Conservation (phyloP, 306 rosid species). For the Pueraria montana region DNA sequence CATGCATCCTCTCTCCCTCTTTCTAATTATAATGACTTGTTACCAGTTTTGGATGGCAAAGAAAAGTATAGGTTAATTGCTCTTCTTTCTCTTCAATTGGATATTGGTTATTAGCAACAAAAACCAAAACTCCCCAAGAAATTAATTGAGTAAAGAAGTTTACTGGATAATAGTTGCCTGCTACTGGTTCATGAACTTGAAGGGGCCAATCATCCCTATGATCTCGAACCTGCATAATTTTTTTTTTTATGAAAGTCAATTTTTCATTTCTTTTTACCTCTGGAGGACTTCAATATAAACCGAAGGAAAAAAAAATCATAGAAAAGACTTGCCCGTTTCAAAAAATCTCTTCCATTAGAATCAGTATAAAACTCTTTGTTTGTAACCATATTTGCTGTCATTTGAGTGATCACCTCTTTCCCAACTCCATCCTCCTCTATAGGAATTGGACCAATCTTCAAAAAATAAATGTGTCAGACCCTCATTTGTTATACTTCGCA, state of each 20-base stretch:
- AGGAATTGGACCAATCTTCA: conserved; percentile 24
- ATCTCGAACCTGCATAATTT: conserved; percentile 22
- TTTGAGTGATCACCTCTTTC: conserved; percentile 10
- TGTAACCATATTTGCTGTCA: not conserved
- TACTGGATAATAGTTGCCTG: conserved; percentile 19
- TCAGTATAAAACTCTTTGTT: conserved; percentile 3
- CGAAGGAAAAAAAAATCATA: not conserved
- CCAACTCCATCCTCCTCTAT: not conserved
- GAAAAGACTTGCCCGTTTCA: not conserved
- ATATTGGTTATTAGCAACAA: not conserved
- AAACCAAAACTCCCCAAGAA: not conserved
- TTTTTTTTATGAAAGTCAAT: not conserved
- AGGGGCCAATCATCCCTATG: not conserved
- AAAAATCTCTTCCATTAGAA: conserved; percentile 9
- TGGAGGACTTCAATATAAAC: not conserved
- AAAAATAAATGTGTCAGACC: not conserved
- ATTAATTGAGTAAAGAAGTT: not conserved
- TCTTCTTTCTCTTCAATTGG: not conserved
- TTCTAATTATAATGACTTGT: not conserved
- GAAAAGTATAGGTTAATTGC: not conserved
- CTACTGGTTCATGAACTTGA: conserved; percentile 2
- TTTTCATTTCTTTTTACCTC: not conserved
- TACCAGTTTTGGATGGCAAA: not conserved
- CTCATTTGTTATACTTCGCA: not conserved
- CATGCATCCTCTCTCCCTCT: not conserved